Percentiles rank a stretch among this genome's conserved stretches.
phyloP scores from a whole-genome alignment of 345 rosid genomes.

The Citrus sinensis region DVS_A1.0 CM039169.1:30246501-30247000 shows the following conservation, averaged over 20 bases:
- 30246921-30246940: too few relatives aligned
- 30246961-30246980: conserved; percentile 70
- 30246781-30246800: conserved; percentile 83
- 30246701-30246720: conserved; percentile 70
- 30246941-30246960: conserved; percentile 44
- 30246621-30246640: conserved; percentile 92
- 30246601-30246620: conserved; percentile 93
- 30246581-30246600: conserved; percentile 85
- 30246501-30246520: conserved; percentile 78
- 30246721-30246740: conserved; percentile 80
- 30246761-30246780: conserved; percentile 71
- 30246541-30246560: conserved; percentile 86
- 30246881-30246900: conserved; percentile 42
- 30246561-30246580: conserved; percentile 96
- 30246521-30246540: conserved; percentile 97
- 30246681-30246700: conserved; percentile 89
- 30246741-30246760: conserved; percentile 50
- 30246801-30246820: conserved; percentile 68
- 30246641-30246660: conserved; percentile 77
- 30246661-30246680: conserved; percentile 79
- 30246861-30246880: conserved; percentile 63
- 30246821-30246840: conserved; percentile 52
- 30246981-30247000: conserved; percentile 84
- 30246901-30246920: too few relatives aligned
- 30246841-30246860: conserved; percentile 59